Conservation (phyloP, 2,329 filamentous ascomycete species). For the Sordariomycetes sp. region DNA sequence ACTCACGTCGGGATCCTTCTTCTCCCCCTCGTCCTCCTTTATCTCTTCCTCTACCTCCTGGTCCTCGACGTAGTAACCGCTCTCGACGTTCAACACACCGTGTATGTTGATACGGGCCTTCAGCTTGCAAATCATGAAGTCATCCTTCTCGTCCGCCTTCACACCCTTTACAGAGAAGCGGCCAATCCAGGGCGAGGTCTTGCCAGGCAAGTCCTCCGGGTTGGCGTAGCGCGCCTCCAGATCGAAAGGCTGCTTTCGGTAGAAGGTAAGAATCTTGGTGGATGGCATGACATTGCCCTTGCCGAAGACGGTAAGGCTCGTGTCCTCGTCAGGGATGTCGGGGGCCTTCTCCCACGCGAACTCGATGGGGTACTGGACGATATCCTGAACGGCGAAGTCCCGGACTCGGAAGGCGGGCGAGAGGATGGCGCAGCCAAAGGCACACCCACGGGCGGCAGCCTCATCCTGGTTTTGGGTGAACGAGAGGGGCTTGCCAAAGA, state of each 20-base stretch:
- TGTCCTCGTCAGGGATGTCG: conserved; percentile 97
- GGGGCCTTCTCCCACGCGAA: conserved; percentile 98
- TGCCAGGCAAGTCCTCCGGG: conserved; percentile 77
- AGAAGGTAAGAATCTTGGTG: conserved; percentile 98
- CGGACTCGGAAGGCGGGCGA: conserved; percentile 97
- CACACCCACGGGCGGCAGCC: conserved; percentile 88
- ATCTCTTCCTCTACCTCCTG: conserved; percentile 93
- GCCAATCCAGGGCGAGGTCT: conserved; percentile 89
- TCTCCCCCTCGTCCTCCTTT: conserved; percentile 53
- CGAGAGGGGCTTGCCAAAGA: conserved; percentile 86
- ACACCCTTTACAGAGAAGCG: conserved; percentile 97
- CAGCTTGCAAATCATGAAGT: conserved; percentile 99
- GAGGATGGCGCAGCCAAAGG: conserved; percentile 94
- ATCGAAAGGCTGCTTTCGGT: conserved; percentile 95
- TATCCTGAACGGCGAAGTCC: conserved; percentile 95
- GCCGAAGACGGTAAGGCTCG: conserved; percentile 93
- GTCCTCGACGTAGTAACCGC: conserved; percentile 95
- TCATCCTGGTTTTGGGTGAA: conserved; percentile 98
- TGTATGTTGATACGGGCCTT: conserved; percentile 96
- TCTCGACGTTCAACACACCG: conserved; percentile 92
- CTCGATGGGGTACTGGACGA: conserved; percentile 96
- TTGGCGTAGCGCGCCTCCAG: conserved; percentile 90
- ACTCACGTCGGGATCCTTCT: conserved; percentile 68
- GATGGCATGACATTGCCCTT: conserved; percentile 94
- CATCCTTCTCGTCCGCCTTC: conserved; percentile 83